Evolutionary conservation across 2,329 filamentous ascomycete genomes (phyloP).

Genomic region (Paecilomyces formosus): DNA sequence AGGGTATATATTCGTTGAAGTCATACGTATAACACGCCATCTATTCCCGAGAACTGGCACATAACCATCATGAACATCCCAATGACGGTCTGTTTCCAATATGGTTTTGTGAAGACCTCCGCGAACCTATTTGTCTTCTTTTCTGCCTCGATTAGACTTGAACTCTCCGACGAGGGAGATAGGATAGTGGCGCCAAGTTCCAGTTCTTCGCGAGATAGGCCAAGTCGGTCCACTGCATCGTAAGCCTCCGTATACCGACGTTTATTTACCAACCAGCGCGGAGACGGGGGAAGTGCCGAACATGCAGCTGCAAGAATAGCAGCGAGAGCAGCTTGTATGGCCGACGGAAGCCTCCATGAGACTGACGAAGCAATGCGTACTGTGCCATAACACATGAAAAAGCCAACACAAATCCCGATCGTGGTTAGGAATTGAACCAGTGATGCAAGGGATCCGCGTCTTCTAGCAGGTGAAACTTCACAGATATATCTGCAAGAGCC

Average conservation of each 20-base stretch:
- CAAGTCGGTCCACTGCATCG: neutral
- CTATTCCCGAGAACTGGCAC: neutral
- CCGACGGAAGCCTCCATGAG: slow-evolving; percentile 1
- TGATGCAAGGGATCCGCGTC: neutral
- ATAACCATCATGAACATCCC: neutral
- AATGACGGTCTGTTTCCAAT: neutral
- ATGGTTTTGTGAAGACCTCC: neutral
- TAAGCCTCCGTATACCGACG: neutral
- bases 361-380: neutral
- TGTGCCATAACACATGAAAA: neutral
- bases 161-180: neutral
- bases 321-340: neutral
- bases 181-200: neutral
- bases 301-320: neutral
- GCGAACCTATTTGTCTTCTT: neutral
- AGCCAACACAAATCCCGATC: neutral
- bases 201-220: neutral
- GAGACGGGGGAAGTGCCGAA: neutral
- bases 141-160: neutral
- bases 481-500: neutral
- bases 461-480: neutral
- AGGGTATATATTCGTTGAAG: neutral
- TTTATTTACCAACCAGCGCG: neutral
- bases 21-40: neutral
- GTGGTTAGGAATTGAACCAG: neutral